Evolutionary conservation across 345 rosid genomes (phyloP).

Genomic region (Citropsis articulata): DNA sequence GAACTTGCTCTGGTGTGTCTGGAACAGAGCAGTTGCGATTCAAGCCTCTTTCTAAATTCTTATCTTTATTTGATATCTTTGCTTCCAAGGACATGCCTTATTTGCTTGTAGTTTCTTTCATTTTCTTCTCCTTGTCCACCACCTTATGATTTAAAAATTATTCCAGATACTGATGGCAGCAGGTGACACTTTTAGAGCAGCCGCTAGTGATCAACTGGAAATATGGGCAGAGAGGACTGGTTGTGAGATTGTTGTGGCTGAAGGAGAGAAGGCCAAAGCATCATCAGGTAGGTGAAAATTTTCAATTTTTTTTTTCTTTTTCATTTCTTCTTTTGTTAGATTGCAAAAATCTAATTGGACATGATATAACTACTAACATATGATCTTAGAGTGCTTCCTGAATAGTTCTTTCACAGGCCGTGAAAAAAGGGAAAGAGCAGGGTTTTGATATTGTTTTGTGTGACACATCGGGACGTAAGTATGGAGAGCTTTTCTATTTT

Average conservation of each 20-base stretch:
- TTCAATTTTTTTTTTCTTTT: not conserved
- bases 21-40: not conserved
- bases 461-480: conserved; percentile 97
- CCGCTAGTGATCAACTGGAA: conserved; percentile 94
- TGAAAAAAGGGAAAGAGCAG: conserved; percentile 82
- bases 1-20: not conserved
- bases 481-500: conserved; percentile 12
- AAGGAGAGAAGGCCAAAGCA: conserved; percentile 75
- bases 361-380: conserved; percentile 25
- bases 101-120: not conserved
- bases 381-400: conserved; percentile 53
- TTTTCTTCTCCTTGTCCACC: not conserved
- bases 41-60: not conserved
- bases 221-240: conserved; percentile 96
- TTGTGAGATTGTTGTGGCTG: conserved; percentile 85
- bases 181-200: conserved; percentile 99
- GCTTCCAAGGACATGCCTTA: not conserved
- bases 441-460: conserved; percentile 87
- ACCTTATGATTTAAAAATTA: conserved; percentile 31
- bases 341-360: not conserved
- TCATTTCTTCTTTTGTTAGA: not conserved
- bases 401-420: conserved; percentile 92
- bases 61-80: not conserved
- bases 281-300: conserved; percentile 58
- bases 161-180: conserved; percentile 89